Base-by-base conservation (phyloP, 2,329 filamentous ascomycete genomes). In the Cladorrhinum sp. region DNA sequence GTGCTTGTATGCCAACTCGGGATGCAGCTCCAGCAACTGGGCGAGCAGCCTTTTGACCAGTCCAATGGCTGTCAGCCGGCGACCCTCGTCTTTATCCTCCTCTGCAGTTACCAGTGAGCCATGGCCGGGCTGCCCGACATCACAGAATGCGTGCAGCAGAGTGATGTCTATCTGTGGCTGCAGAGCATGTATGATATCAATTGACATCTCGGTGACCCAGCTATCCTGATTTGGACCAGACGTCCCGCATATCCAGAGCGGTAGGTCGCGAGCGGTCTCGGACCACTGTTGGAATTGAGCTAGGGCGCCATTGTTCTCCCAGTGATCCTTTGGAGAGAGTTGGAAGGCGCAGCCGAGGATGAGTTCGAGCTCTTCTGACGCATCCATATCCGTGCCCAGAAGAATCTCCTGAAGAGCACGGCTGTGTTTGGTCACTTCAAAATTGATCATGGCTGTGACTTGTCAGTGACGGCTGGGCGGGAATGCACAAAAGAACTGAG, bases 291-390 rank as follows among this genome's bases (percentile, higher is more conserved):
- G 5, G 26, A 58, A 33, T 12, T 52, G 26, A 2, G 12, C 16
- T 3, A 58, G 16, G 4, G 28, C 30, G 24, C 56, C 56, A 28
- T 58, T 58, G 26, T 58, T 58, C 16, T 58, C 56, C 56, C 56
- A 58, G 48, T 58, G 56, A 26, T 58, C 56, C 23, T 58, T 58
- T 20, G 28, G 56, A 14, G 56, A 58, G 46, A 58, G 56, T 8
- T 53, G 42, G 18, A 51, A 51, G n/a, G 16, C 28, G 16, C 30
- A 12, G 26, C 20, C 16, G n/a, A 52, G 39, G 26, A 58, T 26
- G 1, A 28, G 16, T n/a, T 58, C 56, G 12, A 58, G 30, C 48
- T 58, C 56, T 23, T 58, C 56, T 21, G 23, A 2, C 7, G 56
- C 48, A 46, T 58, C 56, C 6, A 24, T 42, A 4, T 28, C 48